These are phyloP conservation scores for Solanum paucissectum DNA, from an alignment of 257 asterid species.

Conservation along the genomic window DNA sequence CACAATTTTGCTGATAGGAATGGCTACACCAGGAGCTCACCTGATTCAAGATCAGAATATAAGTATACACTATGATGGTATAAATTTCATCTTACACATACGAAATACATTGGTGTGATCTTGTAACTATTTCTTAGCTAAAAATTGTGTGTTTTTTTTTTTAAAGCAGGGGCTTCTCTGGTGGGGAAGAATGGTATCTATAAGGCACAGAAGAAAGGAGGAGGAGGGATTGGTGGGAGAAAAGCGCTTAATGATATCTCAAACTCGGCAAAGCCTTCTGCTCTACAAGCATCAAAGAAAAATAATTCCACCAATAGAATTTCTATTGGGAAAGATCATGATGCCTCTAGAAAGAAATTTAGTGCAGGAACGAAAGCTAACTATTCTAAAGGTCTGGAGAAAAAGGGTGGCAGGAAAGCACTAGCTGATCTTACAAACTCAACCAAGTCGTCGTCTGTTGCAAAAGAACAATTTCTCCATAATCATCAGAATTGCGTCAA, in stretches of 20 bases:
- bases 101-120: not conserved
- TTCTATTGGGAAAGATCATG: conserved; percentile 35
- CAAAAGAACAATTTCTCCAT: conserved; percentile 61
- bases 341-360: conserved; percentile 5
- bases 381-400: conserved; percentile 23
- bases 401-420: conserved; percentile 47
- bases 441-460: conserved; percentile 29
- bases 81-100: not conserved
- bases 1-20: not conserved
- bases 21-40: not conserved
- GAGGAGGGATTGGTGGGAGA: conserved; percentile 36
- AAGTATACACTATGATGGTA: conserved; percentile 50
- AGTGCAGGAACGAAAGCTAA: conserved; percentile 7
- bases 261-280: conserved; percentile 52
- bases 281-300: conserved; percentile 30
- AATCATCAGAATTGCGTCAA: conserved; percentile 61
- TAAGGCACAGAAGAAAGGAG: conserved; percentile 38
- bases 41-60: conserved; percentile 60
- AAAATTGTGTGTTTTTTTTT: no score
- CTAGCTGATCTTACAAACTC: conserved; percentile 77
- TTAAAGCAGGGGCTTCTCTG: conserved; percentile 24
- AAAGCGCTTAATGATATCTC: conserved; percentile 83
- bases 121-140: not conserved
- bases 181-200: conserved; percentile 25
- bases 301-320: conserved; percentile 23